Conservation (phyloP, 192 early-diverging fungal species). For the Gryganskiella cystojenkinii region DNA sequence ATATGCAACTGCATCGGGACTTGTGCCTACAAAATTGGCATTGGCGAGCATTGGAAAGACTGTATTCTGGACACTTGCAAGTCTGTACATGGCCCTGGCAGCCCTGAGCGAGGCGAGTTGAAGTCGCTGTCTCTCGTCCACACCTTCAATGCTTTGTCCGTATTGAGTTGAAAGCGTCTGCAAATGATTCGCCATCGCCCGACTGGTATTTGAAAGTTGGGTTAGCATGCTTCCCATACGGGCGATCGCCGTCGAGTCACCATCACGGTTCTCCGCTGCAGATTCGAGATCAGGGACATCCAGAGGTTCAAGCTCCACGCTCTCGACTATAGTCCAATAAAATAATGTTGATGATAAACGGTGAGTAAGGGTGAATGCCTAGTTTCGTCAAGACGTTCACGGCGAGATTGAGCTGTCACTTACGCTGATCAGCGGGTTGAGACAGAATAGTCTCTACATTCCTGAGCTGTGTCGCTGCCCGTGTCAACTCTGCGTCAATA, state of each 20-base stretch:
- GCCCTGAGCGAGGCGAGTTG: slow-evolving; percentile 32
- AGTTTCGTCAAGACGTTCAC: no score
- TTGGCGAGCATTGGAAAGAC: slow-evolving; percentile 52
- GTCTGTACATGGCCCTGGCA: slow-evolving; percentile 46
- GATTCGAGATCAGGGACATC: slow-evolving; percentile 33
- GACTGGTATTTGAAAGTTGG: slow-evolving; percentile 37
- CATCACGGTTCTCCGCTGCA: slow-evolving; percentile 25
- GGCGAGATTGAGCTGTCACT: background rate
- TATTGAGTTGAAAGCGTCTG: slow-evolving; percentile 29
- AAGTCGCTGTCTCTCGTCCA: slow-evolving; percentile 9
- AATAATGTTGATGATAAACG: no score
- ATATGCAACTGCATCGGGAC: slow-evolving; percentile 24
- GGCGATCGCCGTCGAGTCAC: slow-evolving; percentile 37
- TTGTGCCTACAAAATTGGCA: slow-evolving; percentile 35
- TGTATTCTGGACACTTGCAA: slow-evolving; percentile 50
- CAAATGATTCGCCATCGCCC: slow-evolving; percentile 32
- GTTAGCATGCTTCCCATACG: slow-evolving; percentile 34
- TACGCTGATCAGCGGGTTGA: slow-evolving; percentile 42
- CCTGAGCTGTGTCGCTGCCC: slow-evolving; percentile 33
- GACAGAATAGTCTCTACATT: slow-evolving; percentile 43
- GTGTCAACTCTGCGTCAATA: slow-evolving; percentile 43
- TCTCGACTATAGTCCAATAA: slow-evolving; percentile 18
- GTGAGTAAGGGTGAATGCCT: no score
- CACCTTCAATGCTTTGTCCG: slow-evolving; percentile 1
- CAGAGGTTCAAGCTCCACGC: slow-evolving; percentile 27